These are phyloP conservation scores for Nymphaea thermarum DNA, from an alignment of 164 flowering plant genomes.

Conservation along the genomic window DNA sequence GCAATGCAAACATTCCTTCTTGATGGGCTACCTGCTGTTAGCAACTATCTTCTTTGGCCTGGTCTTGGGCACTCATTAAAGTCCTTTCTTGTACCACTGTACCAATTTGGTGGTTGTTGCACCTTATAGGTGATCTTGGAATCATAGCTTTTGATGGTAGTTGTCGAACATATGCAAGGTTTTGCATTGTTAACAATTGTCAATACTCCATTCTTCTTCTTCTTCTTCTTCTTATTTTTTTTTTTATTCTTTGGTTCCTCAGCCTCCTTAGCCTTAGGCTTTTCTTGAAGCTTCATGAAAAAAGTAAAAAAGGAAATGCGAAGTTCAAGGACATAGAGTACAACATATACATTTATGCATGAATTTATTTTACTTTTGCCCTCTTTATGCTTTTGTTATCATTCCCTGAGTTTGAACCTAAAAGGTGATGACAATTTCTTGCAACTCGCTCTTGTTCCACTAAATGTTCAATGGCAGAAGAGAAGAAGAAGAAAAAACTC, in stretches of 20 bases:
- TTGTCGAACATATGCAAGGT: too few relatives aligned
- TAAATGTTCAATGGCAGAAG: background rate
- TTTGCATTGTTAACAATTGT: too few relatives aligned
- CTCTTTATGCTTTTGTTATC: constrained; percentile 82
- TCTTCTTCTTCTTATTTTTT: constrained; percentile 25
- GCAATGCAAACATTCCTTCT: too few relatives aligned
- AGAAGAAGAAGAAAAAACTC: too few relatives aligned
- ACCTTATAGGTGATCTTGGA: too few relatives aligned
- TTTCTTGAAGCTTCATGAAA: constrained; percentile 58
- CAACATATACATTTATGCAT: background rate
- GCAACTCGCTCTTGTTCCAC: constrained; percentile 24
- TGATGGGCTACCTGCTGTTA: too few relatives aligned
- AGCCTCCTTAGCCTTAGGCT: constrained; percentile 30
- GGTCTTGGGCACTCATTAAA: too few relatives aligned
- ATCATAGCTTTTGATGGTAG: too few relatives aligned
- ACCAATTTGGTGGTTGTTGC: too few relatives aligned
- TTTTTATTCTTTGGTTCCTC: constrained; percentile 22
- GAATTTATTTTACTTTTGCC: constrained; percentile 20
- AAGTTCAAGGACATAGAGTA: background rate
- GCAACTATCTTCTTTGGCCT: too few relatives aligned
- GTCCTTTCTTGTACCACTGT: too few relatives aligned
- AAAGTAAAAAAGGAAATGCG: constrained; percentile 17
- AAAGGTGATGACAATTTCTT: constrained; percentile 39
- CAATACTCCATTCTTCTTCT: too few relatives aligned
- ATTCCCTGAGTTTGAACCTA: constrained; percentile 73